Conservation (phyloP, 2,329 filamentous ascomycete genomes). For the Colletotrichum sp. region DNA sequence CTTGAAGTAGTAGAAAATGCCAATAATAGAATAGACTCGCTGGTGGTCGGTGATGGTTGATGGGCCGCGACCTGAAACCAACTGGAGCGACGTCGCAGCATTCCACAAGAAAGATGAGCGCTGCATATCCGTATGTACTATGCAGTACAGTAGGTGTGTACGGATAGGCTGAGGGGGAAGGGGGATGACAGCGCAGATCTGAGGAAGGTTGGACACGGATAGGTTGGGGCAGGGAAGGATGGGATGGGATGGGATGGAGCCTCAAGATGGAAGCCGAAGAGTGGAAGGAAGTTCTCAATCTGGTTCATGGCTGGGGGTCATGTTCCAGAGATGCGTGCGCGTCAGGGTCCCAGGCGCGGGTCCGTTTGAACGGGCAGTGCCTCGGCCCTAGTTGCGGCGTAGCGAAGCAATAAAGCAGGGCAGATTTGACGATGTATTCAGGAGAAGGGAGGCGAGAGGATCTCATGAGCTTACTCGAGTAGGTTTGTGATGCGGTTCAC, state of each 20-base stretch:
- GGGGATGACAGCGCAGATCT: background rate
- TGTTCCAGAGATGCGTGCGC: conserved; percentile 12
- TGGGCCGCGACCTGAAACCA: conserved; percentile 7
- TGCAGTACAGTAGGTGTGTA: background rate
- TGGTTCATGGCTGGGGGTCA: background rate
- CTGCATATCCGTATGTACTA: background rate
- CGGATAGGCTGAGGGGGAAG: background rate
- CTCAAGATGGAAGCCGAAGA: background rate
- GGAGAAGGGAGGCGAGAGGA: background rate
- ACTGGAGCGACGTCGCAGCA: background rate
- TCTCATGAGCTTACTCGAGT: background rate
- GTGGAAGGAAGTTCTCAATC: background rate
- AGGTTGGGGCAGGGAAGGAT: background rate
- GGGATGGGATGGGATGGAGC: background rate
- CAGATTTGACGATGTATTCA: background rate
- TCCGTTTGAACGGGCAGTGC: conserved; percentile 9
- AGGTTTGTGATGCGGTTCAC: background rate
- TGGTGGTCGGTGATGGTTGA: background rate
- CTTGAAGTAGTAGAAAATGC: background rate
- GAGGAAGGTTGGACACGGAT: background rate
- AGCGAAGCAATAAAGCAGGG: background rate
- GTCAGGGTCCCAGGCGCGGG: background rate
- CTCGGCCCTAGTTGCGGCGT: conserved; percentile 1
- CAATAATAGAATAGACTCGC: background rate
- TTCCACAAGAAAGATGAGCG: background rate